Conservation (phyloP, 106 monocot genomes). For the Dendrobium nobile region DNA sequence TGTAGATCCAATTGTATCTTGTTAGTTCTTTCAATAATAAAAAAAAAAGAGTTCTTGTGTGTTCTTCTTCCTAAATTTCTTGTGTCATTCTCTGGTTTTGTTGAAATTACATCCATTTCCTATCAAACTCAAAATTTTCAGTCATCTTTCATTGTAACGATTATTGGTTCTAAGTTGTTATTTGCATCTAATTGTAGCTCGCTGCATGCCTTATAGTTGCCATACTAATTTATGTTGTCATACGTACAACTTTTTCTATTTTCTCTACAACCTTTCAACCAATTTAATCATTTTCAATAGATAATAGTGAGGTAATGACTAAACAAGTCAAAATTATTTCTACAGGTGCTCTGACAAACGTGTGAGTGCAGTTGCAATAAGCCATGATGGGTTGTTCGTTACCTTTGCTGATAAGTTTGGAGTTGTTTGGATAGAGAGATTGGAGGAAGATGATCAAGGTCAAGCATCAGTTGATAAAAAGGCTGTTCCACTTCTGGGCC, state of each 20-base stretch:
- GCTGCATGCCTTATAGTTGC: neutral
- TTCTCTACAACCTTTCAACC: neutral
- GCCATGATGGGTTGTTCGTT: conserved; percentile 57
- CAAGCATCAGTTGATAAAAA: conserved; percentile 24
- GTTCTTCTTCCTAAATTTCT: too few relatives aligned
- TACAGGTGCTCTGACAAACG: conserved; percentile 76
- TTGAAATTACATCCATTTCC: too few relatives aligned
- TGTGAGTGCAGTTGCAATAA: conserved; percentile 78
- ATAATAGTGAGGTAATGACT: neutral
- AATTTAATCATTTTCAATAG: neutral
- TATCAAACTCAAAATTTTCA: neutral
- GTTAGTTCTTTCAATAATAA: too few relatives aligned
- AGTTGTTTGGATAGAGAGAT: conserved; percentile 58
- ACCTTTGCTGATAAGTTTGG: conserved; percentile 97
- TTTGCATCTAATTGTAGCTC: neutral
- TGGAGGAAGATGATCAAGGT: conserved; percentile 28
- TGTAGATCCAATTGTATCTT: too few relatives aligned
- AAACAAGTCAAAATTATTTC: conserved; percentile 6
- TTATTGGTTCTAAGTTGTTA: neutral
- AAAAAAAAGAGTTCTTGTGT: too few relatives aligned
- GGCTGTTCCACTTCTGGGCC: conserved; percentile 65
- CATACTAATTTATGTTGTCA: neutral
- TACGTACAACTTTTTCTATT: neutral
- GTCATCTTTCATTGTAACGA: neutral
- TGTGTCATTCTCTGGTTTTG: too few relatives aligned